Evolutionary conservation across 1,139 yeast genomes (phyloP), one percentile per base, ranked within the genome.

Genomic region (Blastobotrys malaysiensis): DNA sequence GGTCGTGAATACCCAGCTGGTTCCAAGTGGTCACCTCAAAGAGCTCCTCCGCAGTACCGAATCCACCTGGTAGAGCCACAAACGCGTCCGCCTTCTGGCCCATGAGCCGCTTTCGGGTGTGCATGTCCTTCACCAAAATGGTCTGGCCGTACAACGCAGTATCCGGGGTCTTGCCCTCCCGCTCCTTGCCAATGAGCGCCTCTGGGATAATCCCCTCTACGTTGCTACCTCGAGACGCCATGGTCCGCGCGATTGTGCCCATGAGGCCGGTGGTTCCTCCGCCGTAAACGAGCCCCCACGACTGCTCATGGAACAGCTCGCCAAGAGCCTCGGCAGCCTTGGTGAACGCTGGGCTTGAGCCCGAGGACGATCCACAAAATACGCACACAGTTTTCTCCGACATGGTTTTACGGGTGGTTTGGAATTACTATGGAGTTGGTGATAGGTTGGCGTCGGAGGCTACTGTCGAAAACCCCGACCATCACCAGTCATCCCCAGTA

Each of bases 11-110:
- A 46, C 90, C 93, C 64, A 89, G 77, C 73, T 89, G 97, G 57
- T 84, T 83, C 93, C 97, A 89, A 4, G 97, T 89, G 53, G 87
- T 86, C 54, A 88, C 86, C 73, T 89, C 96, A 84, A 89, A 84
- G 60, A 89, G 77, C 72, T 89, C 97, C 71, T 89, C 97, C 65
- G 88, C 73, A 3, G 96, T 88, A 53, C 96, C 97, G 68, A 84
- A 88, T 11, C 97, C 97, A 58, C 97, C 97, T 16, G 97, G 96
- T 72, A 89, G 76, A 0, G 96, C 96, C 51, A 89, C 81, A 69
- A 89, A 89, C 0, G 95, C 96, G 62, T 83, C 83, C n/a, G 95
- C 84, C 69, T 86, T 90, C 65, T 81, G 79, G 16, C 91, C 95
- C 97, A 89, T 89, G 76, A 86, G 67, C 67, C 84, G 77, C 74